Base-by-base conservation (phyloP, 352 stramenopile species). In the Phytophthora gonapodyides region DNA sequence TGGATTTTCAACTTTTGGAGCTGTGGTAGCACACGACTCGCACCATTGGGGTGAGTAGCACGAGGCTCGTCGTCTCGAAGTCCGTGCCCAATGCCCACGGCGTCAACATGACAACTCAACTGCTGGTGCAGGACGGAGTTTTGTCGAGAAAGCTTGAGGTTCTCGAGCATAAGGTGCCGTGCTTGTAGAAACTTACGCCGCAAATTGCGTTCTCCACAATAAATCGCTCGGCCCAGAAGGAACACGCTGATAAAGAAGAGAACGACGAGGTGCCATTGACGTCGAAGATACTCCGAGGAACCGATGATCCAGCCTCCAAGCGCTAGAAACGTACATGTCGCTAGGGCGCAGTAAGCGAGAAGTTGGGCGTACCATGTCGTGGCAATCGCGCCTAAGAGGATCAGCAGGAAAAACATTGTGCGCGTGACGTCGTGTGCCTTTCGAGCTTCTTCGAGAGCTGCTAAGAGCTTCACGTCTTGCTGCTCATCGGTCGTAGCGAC, bases 101-200 rank as follows among this genome's bases (percentile, higher is more conserved):
- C 73, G 35, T 90, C 75, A 12, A 90, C 70, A 53, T 86, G 72
- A 7, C 67, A 82, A 57, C 80, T 88, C 19, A 89, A 52, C 52
- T 90, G 80, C 37, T 78, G 76, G 56, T 88, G 78, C 78, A 88
- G 84, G 21, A 87, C 78, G 13, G 61, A 73, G 44, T 87, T 88
- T 54, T 88, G 81, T 54, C 79, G 68, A 30, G 64, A 52, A 27
- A 88, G 69, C 51, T 86, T 87, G 48, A 79, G 48, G 35, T 88
- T 90, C 57, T 88, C 81, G 8, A 90, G 69, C 62, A 88, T 62
- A 19, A 90, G 52, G 31, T 84, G 81, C 7, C 78, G 70, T n/a
- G 86, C 50, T 0, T 64, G 67, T 17, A 90, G 42, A 43, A 90
- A 90, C 46, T 83, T 87, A 42, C 63, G 42, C 1, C 81, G 76